A percentile compares a stretch with the other conserved stretches of the same genome.
Conservation (phyloP, 192 early-diverging fungal genomes). For the Thamnidium elegans region DNA sequence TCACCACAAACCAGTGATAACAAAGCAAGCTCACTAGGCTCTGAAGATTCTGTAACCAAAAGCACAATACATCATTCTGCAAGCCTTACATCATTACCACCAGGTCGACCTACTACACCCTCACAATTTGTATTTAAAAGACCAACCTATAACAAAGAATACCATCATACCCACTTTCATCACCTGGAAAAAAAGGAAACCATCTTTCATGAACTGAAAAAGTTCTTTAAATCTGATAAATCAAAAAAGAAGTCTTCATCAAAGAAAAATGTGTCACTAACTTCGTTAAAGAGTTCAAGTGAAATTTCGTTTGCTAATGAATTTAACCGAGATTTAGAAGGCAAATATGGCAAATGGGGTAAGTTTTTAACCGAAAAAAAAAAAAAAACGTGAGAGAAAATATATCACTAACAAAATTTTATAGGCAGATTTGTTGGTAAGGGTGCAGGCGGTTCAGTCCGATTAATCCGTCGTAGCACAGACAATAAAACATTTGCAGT, state of each 20-base stretch:
- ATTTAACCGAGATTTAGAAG: conserved; percentile 39
- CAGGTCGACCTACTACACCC: conserved; percentile 30
- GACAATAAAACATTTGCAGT: conserved; percentile 71
- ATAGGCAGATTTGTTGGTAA: conserved; percentile 51
- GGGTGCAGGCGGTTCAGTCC: conserved; percentile 76
- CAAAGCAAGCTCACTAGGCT: background rate
- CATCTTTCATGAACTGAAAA: conserved; percentile 51
- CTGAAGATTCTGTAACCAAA: background rate
- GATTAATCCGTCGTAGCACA: conserved; percentile 57
- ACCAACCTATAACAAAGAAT: conserved; percentile 39
- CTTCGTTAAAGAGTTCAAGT: conserved; percentile 17
- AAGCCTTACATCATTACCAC: conserved; percentile 2
- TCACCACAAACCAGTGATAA: conserved; percentile 31
- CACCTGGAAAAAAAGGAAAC: conserved; percentile 37
- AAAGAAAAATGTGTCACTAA: background rate
- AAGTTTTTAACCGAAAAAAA: background rate
- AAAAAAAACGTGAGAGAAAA: background rate
- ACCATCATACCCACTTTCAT: conserved; percentile 40
- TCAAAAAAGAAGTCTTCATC: conserved; percentile 21
- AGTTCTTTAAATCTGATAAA: conserved; percentile 41
- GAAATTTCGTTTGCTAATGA: conserved; percentile 34
- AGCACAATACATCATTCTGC: background rate
- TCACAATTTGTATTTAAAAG: conserved; percentile 41
- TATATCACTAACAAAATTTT: conserved; percentile 1
- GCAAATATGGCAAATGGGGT: conserved; percentile 42